These are phyloP conservation scores for Leptographium radiaticola DNA, from an alignment of 2,329 filamentous ascomycete species.

Conservation along the genomic window DNA sequence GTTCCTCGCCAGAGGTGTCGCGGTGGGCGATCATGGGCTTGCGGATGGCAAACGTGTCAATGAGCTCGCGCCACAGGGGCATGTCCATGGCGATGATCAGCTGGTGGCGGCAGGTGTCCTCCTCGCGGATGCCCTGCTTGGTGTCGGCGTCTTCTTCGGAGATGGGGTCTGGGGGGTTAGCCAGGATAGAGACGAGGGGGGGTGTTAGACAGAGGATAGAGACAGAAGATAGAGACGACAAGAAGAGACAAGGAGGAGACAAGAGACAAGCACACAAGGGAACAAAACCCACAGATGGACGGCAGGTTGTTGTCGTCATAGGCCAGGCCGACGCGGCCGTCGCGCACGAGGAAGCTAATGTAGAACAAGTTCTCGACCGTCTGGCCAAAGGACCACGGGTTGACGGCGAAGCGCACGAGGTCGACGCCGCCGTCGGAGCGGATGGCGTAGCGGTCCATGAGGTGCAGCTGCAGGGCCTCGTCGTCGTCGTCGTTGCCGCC, in stretches of 20 bases:
- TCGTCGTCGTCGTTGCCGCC: slow-evolving; percentile 33
- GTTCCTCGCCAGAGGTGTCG: slow-evolving; percentile 21
- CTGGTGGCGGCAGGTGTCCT: slow-evolving; percentile 48
- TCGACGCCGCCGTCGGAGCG: slow-evolving; percentile 58
- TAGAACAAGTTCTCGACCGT: slow-evolving; percentile 97
- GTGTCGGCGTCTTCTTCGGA: slow-evolving; percentile 32
- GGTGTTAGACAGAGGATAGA: not conserved
- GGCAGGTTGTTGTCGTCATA: slow-evolving; percentile 63
- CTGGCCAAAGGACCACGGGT: slow-evolving; percentile 82
- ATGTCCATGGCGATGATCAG: slow-evolving; percentile 83
- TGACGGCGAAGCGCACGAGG: slow-evolving; percentile 77
- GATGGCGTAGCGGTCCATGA: slow-evolving; percentile 52
- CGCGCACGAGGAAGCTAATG: slow-evolving; percentile 82
- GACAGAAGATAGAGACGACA: not conserved
- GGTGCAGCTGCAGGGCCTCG: slow-evolving; percentile 17
- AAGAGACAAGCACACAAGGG: slow-evolving; percentile 12
- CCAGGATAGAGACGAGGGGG: not conserved
- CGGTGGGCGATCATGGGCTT: slow-evolving; percentile 78
- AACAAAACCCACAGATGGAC: too few species aligned
- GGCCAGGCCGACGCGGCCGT: slow-evolving; percentile 64
- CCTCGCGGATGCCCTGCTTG: slow-evolving; percentile 1
- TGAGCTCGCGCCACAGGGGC: slow-evolving; percentile 65
- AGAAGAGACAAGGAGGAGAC: not conserved
- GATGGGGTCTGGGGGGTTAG: slow-evolving; percentile 24
- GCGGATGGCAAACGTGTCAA: slow-evolving; percentile 63